These are phyloP conservation scores for Fusarium sp. DNA, from an alignment of 2,329 filamentous ascomycete genomes.

Conservation along the genomic window DNA sequence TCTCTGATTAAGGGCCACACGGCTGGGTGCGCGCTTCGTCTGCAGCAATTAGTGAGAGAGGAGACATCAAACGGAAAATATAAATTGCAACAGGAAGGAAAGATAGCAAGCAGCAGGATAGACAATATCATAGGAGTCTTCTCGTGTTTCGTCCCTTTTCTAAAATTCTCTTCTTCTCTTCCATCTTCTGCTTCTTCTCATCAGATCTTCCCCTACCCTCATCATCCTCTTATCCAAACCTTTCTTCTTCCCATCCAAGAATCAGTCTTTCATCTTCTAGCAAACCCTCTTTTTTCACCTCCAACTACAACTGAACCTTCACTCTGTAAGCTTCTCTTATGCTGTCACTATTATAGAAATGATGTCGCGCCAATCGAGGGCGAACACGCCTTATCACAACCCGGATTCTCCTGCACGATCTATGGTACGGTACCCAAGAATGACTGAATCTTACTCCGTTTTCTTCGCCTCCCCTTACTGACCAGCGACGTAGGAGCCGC, in stretches of 20 bases:
- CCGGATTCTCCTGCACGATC: too few species aligned
- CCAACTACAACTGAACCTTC: too few species aligned
- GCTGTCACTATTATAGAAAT: neutral
- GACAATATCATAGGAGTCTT: neutral
- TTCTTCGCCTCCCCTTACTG: neutral
- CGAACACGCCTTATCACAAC: neutral
- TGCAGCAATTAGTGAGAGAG: neutral
- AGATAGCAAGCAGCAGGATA: neutral
- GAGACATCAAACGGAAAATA: neutral
- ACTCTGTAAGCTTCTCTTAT: neutral
- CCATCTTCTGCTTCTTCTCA: too few species aligned
- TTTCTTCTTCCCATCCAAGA: too few species aligned
- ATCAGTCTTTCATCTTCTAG: too few species aligned
- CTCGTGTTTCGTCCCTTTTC: neutral
- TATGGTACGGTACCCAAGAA: neutral
- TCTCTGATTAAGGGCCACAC: neutral
- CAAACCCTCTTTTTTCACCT: neutral
- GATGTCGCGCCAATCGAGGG: neutral
- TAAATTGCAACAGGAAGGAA: neutral
- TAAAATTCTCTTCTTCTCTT: neutral
- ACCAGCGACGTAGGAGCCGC: neutral
- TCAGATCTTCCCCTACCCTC: too few species aligned
- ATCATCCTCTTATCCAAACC: too few species aligned
- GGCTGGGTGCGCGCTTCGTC: neutral
- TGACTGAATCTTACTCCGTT: neutral